Evolutionary conservation across 148 eudicot species (phyloP), one percentile per base, ranked within the genome.

Genomic region (Agrostemma githago): DNA sequence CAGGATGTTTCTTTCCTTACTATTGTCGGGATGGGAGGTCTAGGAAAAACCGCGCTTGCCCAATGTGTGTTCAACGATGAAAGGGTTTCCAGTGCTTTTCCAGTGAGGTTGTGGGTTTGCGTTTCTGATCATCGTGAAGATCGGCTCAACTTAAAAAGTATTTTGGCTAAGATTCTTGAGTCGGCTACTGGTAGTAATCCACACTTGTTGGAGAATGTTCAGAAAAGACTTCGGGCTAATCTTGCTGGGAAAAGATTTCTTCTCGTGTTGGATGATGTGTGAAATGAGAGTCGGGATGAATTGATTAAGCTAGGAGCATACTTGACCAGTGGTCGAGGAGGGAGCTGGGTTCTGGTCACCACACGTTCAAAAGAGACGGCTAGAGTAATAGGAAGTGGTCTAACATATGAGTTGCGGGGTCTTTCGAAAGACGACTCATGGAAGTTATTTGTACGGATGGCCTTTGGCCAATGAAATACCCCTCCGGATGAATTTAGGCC

Each of bases 31-130:
- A 26, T 76, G 2, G 79, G 86, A 4, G 84, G 86, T 16, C 17
- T 81, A 20, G 84, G 84, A 5, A 84, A 84, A 74, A 79, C 82
- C 7, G 78, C 84, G 4, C 73, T 84, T 41, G 82, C 75, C 58
- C 77, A 76, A 42, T 68, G 79, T 56, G 76, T 76, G 0, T 82
- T 74, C 43, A 76, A 79, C 41, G 75, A 82, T 79, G 66, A 73
- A 17, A 53, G 70, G 66, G 73, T 82, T 67, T 5, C n/a, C 11
- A 64, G 69, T n/a, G 20, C 40, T 19, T 79, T 79, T 59, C 44
- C 72, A 5, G 6, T 46, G 40, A 82, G 53, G 70, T 44, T 79
- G 48, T 79, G 85, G 82, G 66, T 72, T 61, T 82, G 68, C 66
- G 72, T 67, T 19, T 67, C 80, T 59, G 80, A 79, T 64, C 61